Evolutionary conservation across 768 basidiomycete genomes (phyloP), one percentile per base, ranked within the genome.

Genomic region (Suillus tomentosus): DNA sequence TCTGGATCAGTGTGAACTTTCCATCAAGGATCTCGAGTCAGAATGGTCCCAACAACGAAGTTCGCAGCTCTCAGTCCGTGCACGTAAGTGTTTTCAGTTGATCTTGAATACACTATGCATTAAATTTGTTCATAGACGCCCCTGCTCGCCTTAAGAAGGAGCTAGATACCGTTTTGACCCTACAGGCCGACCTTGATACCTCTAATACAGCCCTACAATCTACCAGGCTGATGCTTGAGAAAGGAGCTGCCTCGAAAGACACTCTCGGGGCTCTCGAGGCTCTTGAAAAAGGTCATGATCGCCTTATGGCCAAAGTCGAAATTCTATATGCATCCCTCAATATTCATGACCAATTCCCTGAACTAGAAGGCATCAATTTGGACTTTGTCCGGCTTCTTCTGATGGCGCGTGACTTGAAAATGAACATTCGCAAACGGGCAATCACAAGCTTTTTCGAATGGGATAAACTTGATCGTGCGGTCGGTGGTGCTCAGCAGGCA

Each of bases 351-450:
- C 27, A 39, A 9, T 78, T 76, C 43, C 79, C 78, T 0, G 77
- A 76, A 27, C 75, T 81, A 3, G 34, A 66, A n/a, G 69, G 68
- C 5, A 45, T 78, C 8, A 64, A 71, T 15, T 54, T 74, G 3
- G 69, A 75, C 5, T 78, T 78, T 62, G 69, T 79, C 2, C 64
- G 64, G 3, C 71, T 66, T 0, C 73, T 82, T 0, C 61, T 81
- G 1, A 68, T 79, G 62, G 76, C 74, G 4, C 69, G 72, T 0
- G 78, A 81, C 64, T 69, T 79, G 34, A 82, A 81, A 62, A 77
- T 79, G 24, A 79, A 76, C 60, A 77, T 80, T 6, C 64, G 74
- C 10, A 77, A 76, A 61, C 65, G 69, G 14, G 76, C 74, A 1
- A 71, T 79, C 13, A 71, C 72, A 0, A 72, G 71, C 19, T 79